These are phyloP conservation scores for Bipolaris sorokiniana DNA, from an alignment of 2,329 filamentous ascomycete genomes.

Conservation along the genomic window DNA sequence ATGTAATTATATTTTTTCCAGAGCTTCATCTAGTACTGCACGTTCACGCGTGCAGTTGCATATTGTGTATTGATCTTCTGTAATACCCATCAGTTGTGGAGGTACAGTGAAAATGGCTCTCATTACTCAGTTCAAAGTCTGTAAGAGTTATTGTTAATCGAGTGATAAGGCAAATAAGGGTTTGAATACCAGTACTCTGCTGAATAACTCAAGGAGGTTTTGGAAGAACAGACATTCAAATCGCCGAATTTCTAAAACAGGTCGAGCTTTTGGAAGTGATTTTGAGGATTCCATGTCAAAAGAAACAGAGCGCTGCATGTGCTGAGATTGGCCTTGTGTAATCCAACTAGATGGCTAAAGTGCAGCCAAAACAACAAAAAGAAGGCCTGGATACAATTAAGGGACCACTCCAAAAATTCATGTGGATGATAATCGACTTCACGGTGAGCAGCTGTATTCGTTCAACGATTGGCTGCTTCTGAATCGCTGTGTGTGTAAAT, in stretches of 20 bases:
- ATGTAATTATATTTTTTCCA: conserved; percentile 4
- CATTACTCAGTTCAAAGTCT: background rate
- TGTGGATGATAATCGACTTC: too few relatives aligned
- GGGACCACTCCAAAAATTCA: too few relatives aligned
- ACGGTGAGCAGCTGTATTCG: too few relatives aligned
- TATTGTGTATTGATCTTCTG: conserved; percentile 7
- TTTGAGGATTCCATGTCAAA: background rate
- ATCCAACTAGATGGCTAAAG: background rate
- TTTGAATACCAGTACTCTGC: background rate
- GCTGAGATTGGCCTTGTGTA: background rate
- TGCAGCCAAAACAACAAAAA: background rate
- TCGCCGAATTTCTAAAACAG: background rate
- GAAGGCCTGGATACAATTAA: too few relatives aligned
- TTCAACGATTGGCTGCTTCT: too few relatives aligned
- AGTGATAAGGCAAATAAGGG: background rate
- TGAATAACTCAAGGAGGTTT: background rate
- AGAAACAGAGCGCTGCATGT: background rate
- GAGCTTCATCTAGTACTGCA: background rate
- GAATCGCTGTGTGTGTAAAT: too few relatives aligned
- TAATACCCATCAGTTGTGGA: conserved; percentile 13
- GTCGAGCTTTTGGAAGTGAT: background rate
- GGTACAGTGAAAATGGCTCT: too few relatives aligned
- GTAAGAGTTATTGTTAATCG: background rate
- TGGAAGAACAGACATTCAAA: background rate
- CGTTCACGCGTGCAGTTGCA: conserved; percentile 9